Percentiles rank a stretch among this genome's conserved stretches.
Evolutionary conservation across 78 protist genomes (phyloP).

Genomic region (Cavenderia fasciculata): DNA sequence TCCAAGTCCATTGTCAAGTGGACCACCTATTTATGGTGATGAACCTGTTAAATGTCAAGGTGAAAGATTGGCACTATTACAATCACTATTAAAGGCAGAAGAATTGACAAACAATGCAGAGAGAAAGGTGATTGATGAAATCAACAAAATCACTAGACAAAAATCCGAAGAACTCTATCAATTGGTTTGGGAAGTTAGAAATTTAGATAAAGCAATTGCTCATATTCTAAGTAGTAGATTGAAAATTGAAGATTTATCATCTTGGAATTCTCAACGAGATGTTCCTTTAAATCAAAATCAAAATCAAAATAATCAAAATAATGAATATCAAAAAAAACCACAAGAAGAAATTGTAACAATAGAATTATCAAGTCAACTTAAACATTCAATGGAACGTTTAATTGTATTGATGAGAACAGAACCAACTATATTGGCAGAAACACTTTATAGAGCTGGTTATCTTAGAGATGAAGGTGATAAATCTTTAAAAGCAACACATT

Average conservation of each 20-base stretch:
- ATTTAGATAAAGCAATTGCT: slow-evolving; percentile 58
- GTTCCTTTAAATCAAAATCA: no score
- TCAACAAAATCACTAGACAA: slow-evolving; percentile 26
- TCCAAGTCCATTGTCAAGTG: not conserved
- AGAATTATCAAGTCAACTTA: slow-evolving; percentile 34
- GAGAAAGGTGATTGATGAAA: slow-evolving; percentile 51
- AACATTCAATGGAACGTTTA: slow-evolving; percentile 42
- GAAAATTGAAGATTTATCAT: slow-evolving; percentile 11
- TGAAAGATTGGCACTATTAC: slow-evolving; percentile 65
- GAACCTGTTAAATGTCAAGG: no score
- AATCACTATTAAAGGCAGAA: slow-evolving; percentile 55
- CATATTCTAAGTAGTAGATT: slow-evolving; percentile 27
- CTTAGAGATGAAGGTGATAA: slow-evolving; percentile 27
- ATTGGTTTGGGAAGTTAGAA: slow-evolving; percentile 67
- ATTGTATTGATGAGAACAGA: slow-evolving; percentile 36
- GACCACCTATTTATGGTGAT: not conserved
- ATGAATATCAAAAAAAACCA: not conserved
- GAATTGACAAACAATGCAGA: slow-evolving; percentile 64
- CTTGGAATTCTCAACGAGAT: not conserved
- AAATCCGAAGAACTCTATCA: slow-evolving; percentile 62
- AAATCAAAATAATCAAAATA: not conserved
- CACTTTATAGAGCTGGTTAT: slow-evolving; percentile 47
- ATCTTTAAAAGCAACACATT: slow-evolving; percentile 30
- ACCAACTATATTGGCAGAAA: slow-evolving; percentile 54
- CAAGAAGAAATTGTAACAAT: not conserved